A percentile compares a stretch with the other conserved stretches of the same genome.
These are phyloP conservation scores for Pythium coloratum DNA, from an alignment of 352 stramenopile genomes.

Conservation along the genomic window DNA sequence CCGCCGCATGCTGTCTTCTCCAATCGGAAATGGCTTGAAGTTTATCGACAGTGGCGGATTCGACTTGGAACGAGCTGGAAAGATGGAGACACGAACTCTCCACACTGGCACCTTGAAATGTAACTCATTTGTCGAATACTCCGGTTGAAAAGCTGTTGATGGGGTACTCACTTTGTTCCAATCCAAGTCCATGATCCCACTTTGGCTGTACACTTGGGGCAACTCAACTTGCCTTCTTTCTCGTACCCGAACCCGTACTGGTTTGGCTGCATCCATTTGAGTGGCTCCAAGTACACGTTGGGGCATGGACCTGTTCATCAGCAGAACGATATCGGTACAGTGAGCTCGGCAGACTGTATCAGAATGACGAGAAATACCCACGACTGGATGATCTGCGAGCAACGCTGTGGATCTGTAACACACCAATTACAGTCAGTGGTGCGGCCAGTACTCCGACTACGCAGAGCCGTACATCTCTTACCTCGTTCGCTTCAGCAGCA, in stretches of 20 bases:
- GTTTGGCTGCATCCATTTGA: slow-evolving; percentile 60
- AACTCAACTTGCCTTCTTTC: slow-evolving; percentile 64
- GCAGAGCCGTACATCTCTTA: slow-evolving; percentile 10
- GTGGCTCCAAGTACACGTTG: slow-evolving; percentile 58
- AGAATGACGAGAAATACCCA: not conserved
- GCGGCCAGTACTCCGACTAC: no score
- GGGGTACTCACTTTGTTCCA: slow-evolving; percentile 59
- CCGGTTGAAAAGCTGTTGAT: no score
- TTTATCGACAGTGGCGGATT: slow-evolving; percentile 31
- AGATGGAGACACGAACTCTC: slow-evolving; percentile 47
- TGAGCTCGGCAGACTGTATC: not conserved
- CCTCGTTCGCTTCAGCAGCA: slow-evolving; percentile 50
- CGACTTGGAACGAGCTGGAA: slow-evolving; percentile 65
- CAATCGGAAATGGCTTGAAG: not conserved
- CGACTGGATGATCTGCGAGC: not conserved
- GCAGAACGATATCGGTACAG: not conserved
- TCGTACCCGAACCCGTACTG: slow-evolving; percentile 27
- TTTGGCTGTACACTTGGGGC: slow-evolving; percentile 67
- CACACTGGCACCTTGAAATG: slow-evolving; percentile 54
- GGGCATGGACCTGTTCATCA: slow-evolving; percentile 12
- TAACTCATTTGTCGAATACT: not conserved
- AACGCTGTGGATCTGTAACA: not conserved
- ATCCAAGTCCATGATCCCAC: slow-evolving; percentile 80
- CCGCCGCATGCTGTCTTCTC: not conserved
- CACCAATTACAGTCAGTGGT: not conserved